A percentile compares a stretch with the other conserved stretches of the same genome.
phyloP scores from a whole-genome alignment of 1,284 basidiomycete species.

The Ganoderma lingzhi region DNA sequence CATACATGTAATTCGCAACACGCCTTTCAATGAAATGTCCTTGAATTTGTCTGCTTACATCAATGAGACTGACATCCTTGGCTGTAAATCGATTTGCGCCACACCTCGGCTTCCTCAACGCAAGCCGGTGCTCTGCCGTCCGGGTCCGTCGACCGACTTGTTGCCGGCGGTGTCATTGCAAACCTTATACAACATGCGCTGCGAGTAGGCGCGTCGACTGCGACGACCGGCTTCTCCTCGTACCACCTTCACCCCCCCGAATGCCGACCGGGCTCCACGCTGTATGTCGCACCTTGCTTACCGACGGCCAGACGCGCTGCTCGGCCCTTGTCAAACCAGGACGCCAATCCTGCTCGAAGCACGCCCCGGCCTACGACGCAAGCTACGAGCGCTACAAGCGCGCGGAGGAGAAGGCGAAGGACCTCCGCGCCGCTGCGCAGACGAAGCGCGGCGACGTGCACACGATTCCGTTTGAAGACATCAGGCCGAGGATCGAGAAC shows the following conservation, averaged over 20 bases:
- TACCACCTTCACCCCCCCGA: background rate
- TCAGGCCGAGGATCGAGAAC: background rate
- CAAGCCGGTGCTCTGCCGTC: background rate
- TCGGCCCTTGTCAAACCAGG: background rate
- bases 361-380: background rate
- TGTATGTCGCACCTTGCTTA: constrained; percentile 1
- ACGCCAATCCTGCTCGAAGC: background rate
- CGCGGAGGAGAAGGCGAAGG: background rate
- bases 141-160: background rate
- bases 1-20: background rate
- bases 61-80: background rate
- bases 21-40: too few relatives aligned
- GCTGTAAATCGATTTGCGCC: background rate
- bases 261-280: background rate
- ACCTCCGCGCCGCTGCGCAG: constrained; percentile 10
- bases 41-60: background rate
- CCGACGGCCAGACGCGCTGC: background rate
- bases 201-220: background rate
- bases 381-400: constrained; percentile 7
- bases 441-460: constrained; percentile 8
- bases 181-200: constrained; percentile 5
- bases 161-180: background rate
- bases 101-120: background rate
- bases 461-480: background rate
- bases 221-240: background rate